phyloP scores from a whole-genome alignment of 2,329 filamentous ascomycete genomes.

The Ciborinia camelliae region DNA sequence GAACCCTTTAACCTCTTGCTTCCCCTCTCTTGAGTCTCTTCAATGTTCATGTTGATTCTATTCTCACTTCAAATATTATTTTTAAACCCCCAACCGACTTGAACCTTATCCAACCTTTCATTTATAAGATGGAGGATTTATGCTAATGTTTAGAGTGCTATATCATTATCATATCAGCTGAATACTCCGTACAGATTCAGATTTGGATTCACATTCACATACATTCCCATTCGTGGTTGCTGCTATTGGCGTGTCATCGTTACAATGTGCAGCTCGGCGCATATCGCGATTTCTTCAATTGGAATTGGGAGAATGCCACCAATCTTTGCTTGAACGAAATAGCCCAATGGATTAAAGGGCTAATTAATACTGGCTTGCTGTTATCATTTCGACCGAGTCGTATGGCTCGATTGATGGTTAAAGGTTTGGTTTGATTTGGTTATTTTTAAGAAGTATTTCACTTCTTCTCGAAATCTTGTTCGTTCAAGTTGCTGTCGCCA shows the following conservation, averaged over 20 bases:
- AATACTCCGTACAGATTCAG: too few relatives aligned
- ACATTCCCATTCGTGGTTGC: neutral
- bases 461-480: neutral
- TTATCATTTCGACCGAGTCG: too few relatives aligned
- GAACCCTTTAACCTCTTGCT: too few relatives aligned
- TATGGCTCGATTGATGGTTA: neutral
- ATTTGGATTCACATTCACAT: too few relatives aligned
- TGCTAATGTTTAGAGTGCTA: neutral
- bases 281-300: constrained; percentile 1
- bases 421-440: neutral
- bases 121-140: too few relatives aligned
- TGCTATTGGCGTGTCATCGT: neutral
- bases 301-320: neutral
- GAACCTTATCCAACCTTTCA: too few relatives aligned
- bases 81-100: too few relatives aligned
- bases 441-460: neutral
- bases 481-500: constrained; percentile 6
- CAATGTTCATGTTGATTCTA: too few relatives aligned
- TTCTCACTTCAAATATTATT: too few relatives aligned
- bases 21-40: too few relatives aligned
- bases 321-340: neutral
- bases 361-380: neutral
- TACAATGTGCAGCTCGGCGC: neutral
- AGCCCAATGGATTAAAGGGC: neutral
- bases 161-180: neutral